These are phyloP conservation scores for Trichosporon inkin DNA, from an alignment of 1,284 basidiomycete species.

Conservation along the genomic window DNA sequence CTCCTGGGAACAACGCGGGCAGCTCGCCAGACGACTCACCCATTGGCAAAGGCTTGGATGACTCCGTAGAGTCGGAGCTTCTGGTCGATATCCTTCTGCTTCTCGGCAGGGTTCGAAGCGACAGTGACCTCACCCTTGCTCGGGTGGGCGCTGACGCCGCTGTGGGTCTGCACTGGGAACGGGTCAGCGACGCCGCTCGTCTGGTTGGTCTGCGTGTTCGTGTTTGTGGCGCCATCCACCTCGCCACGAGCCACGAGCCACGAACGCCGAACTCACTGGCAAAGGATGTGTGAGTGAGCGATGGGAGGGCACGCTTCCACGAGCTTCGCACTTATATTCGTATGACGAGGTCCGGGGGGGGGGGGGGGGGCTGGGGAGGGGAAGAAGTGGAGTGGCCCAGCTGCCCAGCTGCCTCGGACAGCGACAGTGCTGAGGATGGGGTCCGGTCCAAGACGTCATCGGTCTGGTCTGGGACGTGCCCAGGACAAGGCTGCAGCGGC, in stretches of 20 bases:
- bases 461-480: no score
- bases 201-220: neutral
- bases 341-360: neutral
- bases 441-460: no score
- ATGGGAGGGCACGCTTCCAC: neutral
- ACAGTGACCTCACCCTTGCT: slow-evolving; percentile 44
- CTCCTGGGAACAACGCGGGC: neutral
- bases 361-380: neutral
- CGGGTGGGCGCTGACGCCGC: slow-evolving; percentile 9
- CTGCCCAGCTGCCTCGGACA: neutral
- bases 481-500: no score
- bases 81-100: slow-evolving; percentile 48
- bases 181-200: neutral
- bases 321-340: slow-evolving; percentile 2
- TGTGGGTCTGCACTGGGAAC: slow-evolving; percentile 14
- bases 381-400: slow-evolving; percentile 4
- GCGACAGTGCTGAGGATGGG: no score
- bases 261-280: neutral
- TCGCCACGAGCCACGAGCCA: no score
- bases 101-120: slow-evolving; percentile 39
- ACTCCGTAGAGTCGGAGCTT: slow-evolving; percentile 63
- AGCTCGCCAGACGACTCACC: slow-evolving; percentile 41
- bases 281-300: slow-evolving; percentile 7
- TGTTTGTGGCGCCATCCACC: no score
- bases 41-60: slow-evolving; percentile 70